phyloP scores from a whole-genome alignment of 306 rosid species.

The Leucaena leucocephala region DNA sequence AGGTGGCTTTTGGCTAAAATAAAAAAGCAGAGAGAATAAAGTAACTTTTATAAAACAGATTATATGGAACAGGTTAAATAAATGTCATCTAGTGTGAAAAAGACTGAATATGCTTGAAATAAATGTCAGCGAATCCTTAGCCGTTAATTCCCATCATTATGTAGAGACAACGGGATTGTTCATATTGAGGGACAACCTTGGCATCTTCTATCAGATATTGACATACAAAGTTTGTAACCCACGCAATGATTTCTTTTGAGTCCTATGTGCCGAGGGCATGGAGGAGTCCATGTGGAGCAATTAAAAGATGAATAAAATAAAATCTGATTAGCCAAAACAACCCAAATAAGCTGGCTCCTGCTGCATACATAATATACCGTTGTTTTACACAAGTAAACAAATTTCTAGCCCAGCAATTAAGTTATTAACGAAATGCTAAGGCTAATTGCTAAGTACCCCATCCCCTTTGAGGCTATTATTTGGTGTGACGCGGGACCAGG shows the following conservation, averaged over 20 bases:
- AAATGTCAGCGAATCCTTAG: too few relatives aligned
- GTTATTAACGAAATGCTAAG: conserved; percentile 5
- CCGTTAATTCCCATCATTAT: neutral
- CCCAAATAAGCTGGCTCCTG: neutral
- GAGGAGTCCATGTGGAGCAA: conserved; percentile 10
- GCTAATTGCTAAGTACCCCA: neutral
- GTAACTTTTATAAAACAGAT: too few relatives aligned
- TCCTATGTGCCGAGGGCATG: too few relatives aligned
- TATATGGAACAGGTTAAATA: too few relatives aligned
- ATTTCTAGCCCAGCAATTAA: conserved; percentile 2
- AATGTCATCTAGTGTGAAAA: too few relatives aligned
- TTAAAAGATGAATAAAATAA: neutral
- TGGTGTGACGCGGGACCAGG: conserved; percentile 35
- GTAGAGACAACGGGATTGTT: neutral
- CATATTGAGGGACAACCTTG: neutral
- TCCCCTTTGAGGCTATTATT: conserved; percentile 24
- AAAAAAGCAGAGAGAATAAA: too few relatives aligned
- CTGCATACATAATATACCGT: neutral
- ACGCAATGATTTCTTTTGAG: too few relatives aligned
- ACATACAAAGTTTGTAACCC: neutral
- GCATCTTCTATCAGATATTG: neutral
- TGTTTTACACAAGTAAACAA: conserved; percentile 4
- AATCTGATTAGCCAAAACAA: neutral
- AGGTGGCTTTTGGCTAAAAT: too few relatives aligned
- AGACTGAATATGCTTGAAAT: too few relatives aligned